These are phyloP conservation scores for Persicaria tinctoria DNA, from an alignment of 148 eudicot genomes.

Conservation along the genomic window DNA sequence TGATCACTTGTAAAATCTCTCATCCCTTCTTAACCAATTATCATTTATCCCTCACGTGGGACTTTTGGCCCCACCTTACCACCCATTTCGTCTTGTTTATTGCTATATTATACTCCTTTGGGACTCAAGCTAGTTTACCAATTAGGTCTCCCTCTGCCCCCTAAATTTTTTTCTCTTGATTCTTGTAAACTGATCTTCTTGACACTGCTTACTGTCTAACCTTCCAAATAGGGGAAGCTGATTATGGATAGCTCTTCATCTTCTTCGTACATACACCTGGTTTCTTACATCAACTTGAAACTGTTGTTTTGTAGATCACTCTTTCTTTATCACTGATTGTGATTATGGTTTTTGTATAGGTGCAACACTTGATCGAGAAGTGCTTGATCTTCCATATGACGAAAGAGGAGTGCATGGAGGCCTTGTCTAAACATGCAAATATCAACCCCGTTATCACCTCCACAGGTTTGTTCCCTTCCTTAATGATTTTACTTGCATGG, in stretches of 20 bases:
- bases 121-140: not conserved
- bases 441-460: conserved; percentile 79
- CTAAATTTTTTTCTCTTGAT: not conserved
- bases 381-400: conserved; percentile 72
- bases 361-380: conserved; percentile 86
- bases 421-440: conserved; percentile 74
- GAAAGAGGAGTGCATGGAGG: conserved; percentile 92
- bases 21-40: conserved; percentile 83
- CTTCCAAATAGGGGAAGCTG: not conserved
- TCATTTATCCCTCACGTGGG: conserved; percentile 74
- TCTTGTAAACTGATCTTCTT: not conserved
- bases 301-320: not conserved
- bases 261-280: conserved; percentile 86
- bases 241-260: conserved; percentile 59
- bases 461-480: conserved; percentile 36
- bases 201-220: not conserved
- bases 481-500: conserved; percentile 7
- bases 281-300: conserved; percentile 12
- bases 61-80: conserved; percentile 37
- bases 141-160: not conserved
- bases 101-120: conserved; percentile 19
- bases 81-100: conserved; percentile 12
- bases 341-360: conserved; percentile 26
- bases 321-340: not conserved
- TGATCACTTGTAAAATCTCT: conserved; percentile 62